Conservation (phyloP, 176 grass and related monocot genomes). For the Hsuehochloa calcarea region DNA sequence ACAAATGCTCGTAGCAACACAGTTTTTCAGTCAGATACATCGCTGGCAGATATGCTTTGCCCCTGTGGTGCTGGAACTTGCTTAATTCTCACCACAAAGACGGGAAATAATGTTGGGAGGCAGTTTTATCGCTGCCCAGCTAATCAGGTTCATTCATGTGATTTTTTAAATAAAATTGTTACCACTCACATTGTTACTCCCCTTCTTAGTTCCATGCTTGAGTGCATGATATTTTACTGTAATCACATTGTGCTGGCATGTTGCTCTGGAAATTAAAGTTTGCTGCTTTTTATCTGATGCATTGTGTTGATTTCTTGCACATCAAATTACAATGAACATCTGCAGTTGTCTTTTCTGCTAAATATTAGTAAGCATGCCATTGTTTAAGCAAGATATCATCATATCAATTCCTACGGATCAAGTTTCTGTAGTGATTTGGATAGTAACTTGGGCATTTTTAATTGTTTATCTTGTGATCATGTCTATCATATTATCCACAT, state of each 20-base stretch:
- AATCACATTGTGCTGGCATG: neutral
- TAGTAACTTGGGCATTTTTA: slow-evolving; percentile 13
- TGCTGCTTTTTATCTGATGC: neutral
- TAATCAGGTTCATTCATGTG: slow-evolving; percentile 41
- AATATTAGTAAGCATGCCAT: neutral
- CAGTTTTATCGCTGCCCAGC: slow-evolving; percentile 63
- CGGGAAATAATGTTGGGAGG: slow-evolving; percentile 63
- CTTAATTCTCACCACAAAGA: slow-evolving; percentile 54
- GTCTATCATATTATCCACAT: neutral
- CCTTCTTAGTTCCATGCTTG: neutral
- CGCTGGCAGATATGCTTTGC: slow-evolving; percentile 41
- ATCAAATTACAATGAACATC: neutral
- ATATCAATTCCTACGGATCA: neutral
- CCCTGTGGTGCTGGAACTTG: slow-evolving; percentile 67
- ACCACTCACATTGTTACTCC: neutral
- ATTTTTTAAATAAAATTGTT: neutral
- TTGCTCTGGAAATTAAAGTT: neutral
- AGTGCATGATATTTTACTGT: neutral
- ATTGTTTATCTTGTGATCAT: slow-evolving; percentile 22
- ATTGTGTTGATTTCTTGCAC: neutral
- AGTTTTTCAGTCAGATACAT: slow-evolving; percentile 35
- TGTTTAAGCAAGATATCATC: neutral
- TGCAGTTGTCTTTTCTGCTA: neutral
- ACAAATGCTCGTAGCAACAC: slow-evolving; percentile 28
- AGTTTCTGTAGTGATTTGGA: neutral